Conservation (phyloP, 2,329 filamentous ascomycete species). For the Tolypocladium tundrense region DNA sequence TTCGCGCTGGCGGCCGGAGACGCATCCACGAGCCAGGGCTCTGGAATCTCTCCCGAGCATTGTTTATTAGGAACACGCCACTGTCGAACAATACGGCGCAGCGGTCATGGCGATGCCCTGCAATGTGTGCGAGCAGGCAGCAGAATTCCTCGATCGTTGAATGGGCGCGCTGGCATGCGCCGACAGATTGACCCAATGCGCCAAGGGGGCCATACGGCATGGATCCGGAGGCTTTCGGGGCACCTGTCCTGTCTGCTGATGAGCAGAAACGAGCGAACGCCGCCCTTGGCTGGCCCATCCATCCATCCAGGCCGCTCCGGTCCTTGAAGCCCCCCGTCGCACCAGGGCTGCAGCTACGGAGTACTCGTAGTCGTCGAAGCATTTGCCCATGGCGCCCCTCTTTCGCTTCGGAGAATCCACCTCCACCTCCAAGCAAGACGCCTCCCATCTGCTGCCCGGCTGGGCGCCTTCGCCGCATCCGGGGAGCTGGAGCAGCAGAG, state of each 20-base stretch:
- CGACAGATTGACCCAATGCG: neutral
- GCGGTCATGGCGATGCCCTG: neutral
- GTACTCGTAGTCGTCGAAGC: neutral
- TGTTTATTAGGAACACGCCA: neutral
- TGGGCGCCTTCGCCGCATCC: neutral
- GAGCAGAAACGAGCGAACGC: neutral
- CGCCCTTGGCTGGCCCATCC: neutral
- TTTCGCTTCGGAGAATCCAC: neutral
- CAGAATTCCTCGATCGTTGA: constrained; percentile 17
- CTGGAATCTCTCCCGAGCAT: neutral
- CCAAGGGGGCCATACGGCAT: neutral
- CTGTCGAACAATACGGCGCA: neutral
- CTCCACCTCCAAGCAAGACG: neutral
- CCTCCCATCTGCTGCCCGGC: neutral
- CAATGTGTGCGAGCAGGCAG: constrained; percentile 12
- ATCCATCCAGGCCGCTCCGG: neutral
- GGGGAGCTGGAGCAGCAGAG: neutral
- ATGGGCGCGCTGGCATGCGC: constrained; percentile 9
- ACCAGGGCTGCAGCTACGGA: neutral
- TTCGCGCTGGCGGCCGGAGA: neutral
- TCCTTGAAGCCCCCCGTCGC: neutral
- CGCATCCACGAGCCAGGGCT: neutral
- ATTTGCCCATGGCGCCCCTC: neutral
- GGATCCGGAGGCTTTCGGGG: neutral
- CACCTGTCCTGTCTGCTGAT: neutral